Base-by-base conservation (phyloP, 2,329 filamentous ascomycete species). In the Xylariales sp. region DNA sequence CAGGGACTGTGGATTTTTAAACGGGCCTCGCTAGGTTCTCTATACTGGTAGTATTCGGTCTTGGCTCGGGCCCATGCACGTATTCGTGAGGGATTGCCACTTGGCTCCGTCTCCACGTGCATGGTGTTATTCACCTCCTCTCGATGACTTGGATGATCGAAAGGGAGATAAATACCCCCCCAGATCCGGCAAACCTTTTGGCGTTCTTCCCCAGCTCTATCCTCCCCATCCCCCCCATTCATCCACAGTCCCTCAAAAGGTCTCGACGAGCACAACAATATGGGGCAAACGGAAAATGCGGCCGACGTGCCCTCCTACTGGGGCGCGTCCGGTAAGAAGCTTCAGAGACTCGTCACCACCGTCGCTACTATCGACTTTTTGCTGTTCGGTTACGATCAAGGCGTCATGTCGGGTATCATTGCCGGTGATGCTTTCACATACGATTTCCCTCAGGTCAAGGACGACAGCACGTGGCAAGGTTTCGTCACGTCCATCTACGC, bases 401-500 rank as follows among this genome's bases (percentile, higher is more conserved):
- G 76, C 58, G 76, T 78, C 43, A 78, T 78, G 76, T 76, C 75
- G 14, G 76, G 76, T 46, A 78, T 77, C 67, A 75, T 78, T 36
- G 72, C 74, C 1, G 73, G 75, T 7, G 68, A 69, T 9, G 70
- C 74, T 45, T 78, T 78, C 64, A 69, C 67, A 39, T 10, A 68
- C 32, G 68, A 74, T 59, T 79, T 79, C 62, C 78, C 78, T 18
- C 72, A 79, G 64, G 77, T 79, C 7, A 55, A 77, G 4, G 72
- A 62, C 14, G 64, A 80, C 69, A 73, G 70, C 60, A 78, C 72
- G 53, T 79, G 75, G 72, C 75, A 79, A 66, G 78, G 78, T 34
- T 80, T 81, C 55, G 80, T 83, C 50, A 78, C 78, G 0, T 79
- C 81, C 9, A 80, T 82, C 64, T 82, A 82, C 68, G 81, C 80